Evolutionary conservation across 2,329 filamentous ascomycete genomes (phyloP), one percentile per base, ranked within the genome.

Genomic region (Aspergillus transmontanensis): DNA sequence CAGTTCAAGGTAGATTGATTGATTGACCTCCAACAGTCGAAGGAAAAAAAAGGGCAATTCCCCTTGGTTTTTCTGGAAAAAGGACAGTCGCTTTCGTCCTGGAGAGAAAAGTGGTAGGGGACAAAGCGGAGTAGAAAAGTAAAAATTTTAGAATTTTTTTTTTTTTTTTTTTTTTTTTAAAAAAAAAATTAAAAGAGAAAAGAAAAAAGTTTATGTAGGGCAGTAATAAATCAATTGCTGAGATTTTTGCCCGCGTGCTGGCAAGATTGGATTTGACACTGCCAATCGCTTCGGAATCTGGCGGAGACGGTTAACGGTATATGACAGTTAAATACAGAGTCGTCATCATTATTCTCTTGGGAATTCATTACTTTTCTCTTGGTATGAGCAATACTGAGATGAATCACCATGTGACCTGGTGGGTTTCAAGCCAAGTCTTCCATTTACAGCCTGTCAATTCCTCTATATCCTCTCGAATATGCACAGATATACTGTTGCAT

Each of bases 121-220:
- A 39, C n/a, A 55, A 39, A 36, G 41, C 28, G 43, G 41, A 16
- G 39, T 26, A 59, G 36, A 30, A 39, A 23, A 58, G 34, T 36
- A 34, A 45, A 58, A 28, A 6, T 6, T 28, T 28, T 28, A 28
- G 26, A 28, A 26, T 28, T 28, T 28, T 26, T 26, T 26, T 26
- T 6, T n/a, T n/a, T n/a, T n/a, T n/a, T n/a, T n/a, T n/a, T n/a
- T n/a, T n/a, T n/a, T n/a, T n/a, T n/a, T n/a, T n/a, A n/a, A n/a
- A 45, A 14, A 10, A 16, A 36, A 59, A 43, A 26, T 26, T 4
- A 59, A 43, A 54, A 36, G n/a, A 9, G 14, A 10, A 46, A 28
- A 21, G 11, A 4, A 55, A 26, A 55, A 55, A 55, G 32, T 39
- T 55, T 50, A 59, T 59, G 57, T 46, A 59, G n/a, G 46, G 3